A percentile compares a stretch with the other conserved stretches of the same genome.
Evolutionary conservation across 1,139 yeast species (phyloP).

Genomic region (Zygosaccharomyces pseudobailii): DNA sequence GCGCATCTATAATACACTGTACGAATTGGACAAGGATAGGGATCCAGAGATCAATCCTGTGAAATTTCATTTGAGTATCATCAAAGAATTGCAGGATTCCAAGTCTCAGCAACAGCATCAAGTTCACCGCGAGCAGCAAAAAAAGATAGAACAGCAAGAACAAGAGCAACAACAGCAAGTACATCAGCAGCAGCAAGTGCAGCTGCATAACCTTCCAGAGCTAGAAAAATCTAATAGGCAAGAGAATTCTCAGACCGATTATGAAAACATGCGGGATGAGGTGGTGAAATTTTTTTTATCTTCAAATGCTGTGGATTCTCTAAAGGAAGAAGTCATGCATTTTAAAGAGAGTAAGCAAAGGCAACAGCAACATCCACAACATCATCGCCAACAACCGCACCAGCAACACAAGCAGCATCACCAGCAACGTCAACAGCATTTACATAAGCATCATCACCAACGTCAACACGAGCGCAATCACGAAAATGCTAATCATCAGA

Average conservation of each 20-base stretch:
- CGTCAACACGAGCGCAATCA: background rate
- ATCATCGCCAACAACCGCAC: slow-evolving; percentile 5
- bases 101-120: slow-evolving; percentile 12
- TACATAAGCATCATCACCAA: background rate
- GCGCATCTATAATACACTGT: slow-evolving; percentile 56
- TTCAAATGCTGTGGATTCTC: slow-evolving; percentile 23
- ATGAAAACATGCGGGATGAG: slow-evolving; percentile 21
- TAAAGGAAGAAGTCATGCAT: slow-evolving; percentile 33
- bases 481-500: background rate
- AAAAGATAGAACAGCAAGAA: background rate
- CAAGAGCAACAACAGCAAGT: background rate
- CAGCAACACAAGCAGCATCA: background rate
- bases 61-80: slow-evolving; percentile 33
- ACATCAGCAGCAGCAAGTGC: background rate
- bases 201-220: background rate
- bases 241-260: slow-evolving; percentile 6
- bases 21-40: slow-evolving; percentile 29
- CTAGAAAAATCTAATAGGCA: background rate
- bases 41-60: slow-evolving; percentile 34
- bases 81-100: slow-evolving; percentile 32
- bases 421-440: background rate
- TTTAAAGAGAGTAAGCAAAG: slow-evolving; percentile 31
- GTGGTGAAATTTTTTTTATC: slow-evolving; percentile 26
- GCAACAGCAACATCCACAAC: slow-evolving; percentile 10
- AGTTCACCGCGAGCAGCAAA: background rate